phyloP scores from a whole-genome alignment of 345 rosid genomes.

The thale cress (Arabidopsis thaliana) region DNA sequence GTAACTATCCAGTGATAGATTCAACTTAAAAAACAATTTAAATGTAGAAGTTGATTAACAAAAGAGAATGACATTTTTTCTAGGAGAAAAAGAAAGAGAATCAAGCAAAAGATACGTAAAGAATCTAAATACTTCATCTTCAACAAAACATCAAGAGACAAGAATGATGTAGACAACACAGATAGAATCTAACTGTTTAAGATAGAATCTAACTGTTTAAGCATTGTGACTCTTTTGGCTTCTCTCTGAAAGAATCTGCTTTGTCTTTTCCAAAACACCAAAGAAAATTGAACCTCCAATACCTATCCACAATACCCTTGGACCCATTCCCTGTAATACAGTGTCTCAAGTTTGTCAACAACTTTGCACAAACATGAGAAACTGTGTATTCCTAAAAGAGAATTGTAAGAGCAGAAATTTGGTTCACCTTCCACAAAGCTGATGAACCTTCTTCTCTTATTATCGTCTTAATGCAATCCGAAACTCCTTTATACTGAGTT shows the following conservation, averaged over 20 bases:
- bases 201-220: slow-evolving; percentile 14
- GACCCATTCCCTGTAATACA: slow-evolving; percentile 68
- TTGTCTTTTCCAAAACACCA: slow-evolving; percentile 69
- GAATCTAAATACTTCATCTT: slow-evolving; percentile 11
- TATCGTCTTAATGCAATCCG: slow-evolving; percentile 64
- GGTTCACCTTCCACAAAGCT: slow-evolving; percentile 69
- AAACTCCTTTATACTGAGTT: slow-evolving; percentile 70
- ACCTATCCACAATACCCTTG: slow-evolving; percentile 80
- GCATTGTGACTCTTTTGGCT: slow-evolving; percentile 33
- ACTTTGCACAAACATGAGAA: slow-evolving; percentile 17
- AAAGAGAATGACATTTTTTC: neutral
- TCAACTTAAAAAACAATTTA: neutral
- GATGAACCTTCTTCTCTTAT: slow-evolving; percentile 73
- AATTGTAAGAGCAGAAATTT: slow-evolving; percentile 7
- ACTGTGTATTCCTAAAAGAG: neutral
- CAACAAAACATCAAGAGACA: slow-evolving; percentile 12
- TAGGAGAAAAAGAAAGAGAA: neutral
- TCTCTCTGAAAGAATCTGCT: slow-evolving; percentile 57
- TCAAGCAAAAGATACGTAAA: slow-evolving; percentile 33
- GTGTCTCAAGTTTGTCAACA: slow-evolving; percentile 22
- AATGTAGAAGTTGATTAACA: neutral
- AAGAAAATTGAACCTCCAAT: slow-evolving; percentile 80
- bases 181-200: neutral
- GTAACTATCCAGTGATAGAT: neutral
- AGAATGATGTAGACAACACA: slow-evolving; percentile 23